These are phyloP conservation scores for Curvularia sp. DNA, from an alignment of 2,329 filamentous ascomycete genomes.

Conservation along the genomic window DNA sequence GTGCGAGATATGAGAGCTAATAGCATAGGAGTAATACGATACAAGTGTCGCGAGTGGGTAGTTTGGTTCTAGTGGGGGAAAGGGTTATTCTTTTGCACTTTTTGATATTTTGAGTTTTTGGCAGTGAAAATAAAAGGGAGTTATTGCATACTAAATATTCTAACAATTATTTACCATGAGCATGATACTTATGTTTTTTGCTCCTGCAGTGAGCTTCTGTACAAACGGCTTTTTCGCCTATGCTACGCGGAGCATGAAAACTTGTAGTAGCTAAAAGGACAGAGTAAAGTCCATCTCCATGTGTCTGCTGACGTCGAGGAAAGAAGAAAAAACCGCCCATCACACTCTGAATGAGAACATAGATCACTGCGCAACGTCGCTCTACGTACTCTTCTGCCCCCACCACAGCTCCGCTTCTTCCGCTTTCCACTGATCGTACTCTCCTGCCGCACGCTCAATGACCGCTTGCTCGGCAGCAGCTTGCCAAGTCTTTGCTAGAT, in stretches of 20 bases:
- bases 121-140: too few species aligned
- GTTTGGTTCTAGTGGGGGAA: too few species aligned
- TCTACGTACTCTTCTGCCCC: constrained; percentile 60
- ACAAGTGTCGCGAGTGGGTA: too few species aligned
- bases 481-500: constrained; percentile 65
- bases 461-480: constrained; percentile 62
- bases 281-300: not conserved
- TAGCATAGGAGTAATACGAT: too few species aligned
- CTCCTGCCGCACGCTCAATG: constrained; percentile 59
- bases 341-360: not conserved
- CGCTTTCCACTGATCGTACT: constrained; percentile 64
- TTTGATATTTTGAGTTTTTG: too few species aligned
- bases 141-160: too few species aligned
- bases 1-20: too few species aligned
- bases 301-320: not conserved
- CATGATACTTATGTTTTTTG: not conserved
- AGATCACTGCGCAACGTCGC: not conserved
- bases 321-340: not conserved
- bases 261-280: not conserved
- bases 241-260: not conserved
- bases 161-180: too few species aligned
- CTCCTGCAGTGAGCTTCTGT: not conserved
- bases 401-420: constrained; percentile 63
- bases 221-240: not conserved
- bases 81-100: too few species aligned